Conservation (phyloP, 768 basidiomycete genomes). For the Glaciozyma martinii region DNA sequence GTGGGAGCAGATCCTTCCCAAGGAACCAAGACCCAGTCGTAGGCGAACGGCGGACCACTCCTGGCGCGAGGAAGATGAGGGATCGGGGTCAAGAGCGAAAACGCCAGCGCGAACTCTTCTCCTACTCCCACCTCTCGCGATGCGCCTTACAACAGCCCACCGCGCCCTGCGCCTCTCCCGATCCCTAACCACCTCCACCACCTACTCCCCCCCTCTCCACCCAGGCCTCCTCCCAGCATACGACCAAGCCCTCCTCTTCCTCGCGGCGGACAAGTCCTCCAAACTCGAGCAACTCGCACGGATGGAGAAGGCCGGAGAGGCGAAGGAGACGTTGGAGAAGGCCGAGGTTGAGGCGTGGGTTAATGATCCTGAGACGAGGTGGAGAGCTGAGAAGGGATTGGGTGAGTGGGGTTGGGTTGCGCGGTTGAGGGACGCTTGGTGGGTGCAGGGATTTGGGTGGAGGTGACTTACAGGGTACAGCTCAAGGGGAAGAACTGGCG, state of each 20-base stretch:
- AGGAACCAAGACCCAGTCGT: too few relatives aligned
- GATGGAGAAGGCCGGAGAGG: constrained; percentile 39
- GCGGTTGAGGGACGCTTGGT: constrained; percentile 1
- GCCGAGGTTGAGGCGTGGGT: constrained; percentile 70
- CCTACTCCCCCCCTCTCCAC: constrained; percentile 2
- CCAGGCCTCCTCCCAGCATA: constrained; percentile 45
- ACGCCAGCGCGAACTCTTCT: too few relatives aligned
- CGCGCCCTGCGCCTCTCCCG: not conserved
- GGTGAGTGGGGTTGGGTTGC: constrained; percentile 47
- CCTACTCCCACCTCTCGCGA: too few relatives aligned
- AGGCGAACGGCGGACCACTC: too few relatives aligned
- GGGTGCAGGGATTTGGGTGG: not conserved
- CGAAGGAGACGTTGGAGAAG: constrained; percentile 41
- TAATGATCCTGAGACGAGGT: constrained; percentile 73
- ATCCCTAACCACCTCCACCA: not conserved
- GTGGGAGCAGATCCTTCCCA: too few relatives aligned
- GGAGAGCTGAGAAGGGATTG: constrained; percentile 69
- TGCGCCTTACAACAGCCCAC: too few relatives aligned
- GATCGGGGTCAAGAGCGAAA: too few relatives aligned
- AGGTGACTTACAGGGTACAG: not conserved
- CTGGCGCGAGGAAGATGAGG: too few relatives aligned
- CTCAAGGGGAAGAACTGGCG: too few relatives aligned
- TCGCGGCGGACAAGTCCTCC: constrained; percentile 53
- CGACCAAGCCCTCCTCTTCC: constrained; percentile 68
- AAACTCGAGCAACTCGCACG: constrained; percentile 46